These are phyloP conservation scores for Hanseniaspora occidentalis DNA, from an alignment of 805 yeast species.

Conservation along the genomic window DNA sequence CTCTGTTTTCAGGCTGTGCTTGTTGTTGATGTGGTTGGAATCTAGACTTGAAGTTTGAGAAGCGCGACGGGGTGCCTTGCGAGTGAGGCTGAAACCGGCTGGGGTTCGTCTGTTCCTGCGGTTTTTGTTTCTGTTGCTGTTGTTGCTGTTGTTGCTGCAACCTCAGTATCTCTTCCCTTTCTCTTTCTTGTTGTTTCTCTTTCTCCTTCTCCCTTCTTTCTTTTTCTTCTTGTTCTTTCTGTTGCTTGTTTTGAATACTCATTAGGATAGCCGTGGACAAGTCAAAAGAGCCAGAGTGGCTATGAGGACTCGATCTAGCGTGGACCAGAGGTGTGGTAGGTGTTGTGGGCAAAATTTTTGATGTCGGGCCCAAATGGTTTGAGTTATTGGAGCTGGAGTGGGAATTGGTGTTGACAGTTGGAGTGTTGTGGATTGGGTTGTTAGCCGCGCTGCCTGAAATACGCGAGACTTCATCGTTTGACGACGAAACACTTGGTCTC, in stretches of 20 bases:
- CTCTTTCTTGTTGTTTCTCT: background rate
- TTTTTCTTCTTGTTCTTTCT: background rate
- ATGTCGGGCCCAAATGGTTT: too few relatives aligned
- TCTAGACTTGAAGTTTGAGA: background rate
- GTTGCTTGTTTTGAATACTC: slow-evolving; percentile 3
- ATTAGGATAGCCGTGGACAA: slow-evolving; percentile 7
- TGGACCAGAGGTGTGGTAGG: too few relatives aligned
- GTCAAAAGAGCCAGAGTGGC: slow-evolving; percentile 5
- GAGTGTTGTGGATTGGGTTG: too few relatives aligned
- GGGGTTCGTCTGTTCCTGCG: background rate
- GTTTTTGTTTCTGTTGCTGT: background rate
- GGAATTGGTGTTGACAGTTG: too few relatives aligned
- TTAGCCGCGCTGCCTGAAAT: too few relatives aligned
- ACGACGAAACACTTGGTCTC: background rate
- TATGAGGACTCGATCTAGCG: too few relatives aligned
- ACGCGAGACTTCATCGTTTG: too few relatives aligned
- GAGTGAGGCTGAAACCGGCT: too few relatives aligned
- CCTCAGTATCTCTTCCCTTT: background rate
- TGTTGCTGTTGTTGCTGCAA: background rate
- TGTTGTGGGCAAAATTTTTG: too few relatives aligned
- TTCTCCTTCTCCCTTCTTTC: background rate
- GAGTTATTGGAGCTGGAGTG: too few relatives aligned
- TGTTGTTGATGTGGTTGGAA: background rate
- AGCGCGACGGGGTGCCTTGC: too few relatives aligned
- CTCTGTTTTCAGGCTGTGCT: too few relatives aligned